Percentiles rank a stretch among this genome's conserved stretches.
These are phyloP conservation scores for Neurospora sp. DNA, from an alignment of 495 filamentous ascomycete genomes.

Conservation along the genomic window DNA sequence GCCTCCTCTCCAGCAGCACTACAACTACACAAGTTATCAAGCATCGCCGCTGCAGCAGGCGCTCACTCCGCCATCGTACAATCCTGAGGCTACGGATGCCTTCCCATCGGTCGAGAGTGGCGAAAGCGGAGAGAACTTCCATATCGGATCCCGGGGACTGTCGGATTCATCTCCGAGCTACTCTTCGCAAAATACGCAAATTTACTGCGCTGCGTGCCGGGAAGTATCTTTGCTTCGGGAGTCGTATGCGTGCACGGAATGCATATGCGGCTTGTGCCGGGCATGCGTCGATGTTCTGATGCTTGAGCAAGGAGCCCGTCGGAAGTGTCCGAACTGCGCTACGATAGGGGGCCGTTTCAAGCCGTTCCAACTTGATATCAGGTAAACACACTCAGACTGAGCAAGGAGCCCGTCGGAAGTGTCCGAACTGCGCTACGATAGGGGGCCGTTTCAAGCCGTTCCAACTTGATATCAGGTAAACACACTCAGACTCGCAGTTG, in stretches of 20 bases:
- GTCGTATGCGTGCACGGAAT: slow-evolving; percentile 87
- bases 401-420: slow-evolving; percentile 50
- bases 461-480: slow-evolving; percentile 51
- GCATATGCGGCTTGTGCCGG: slow-evolving; percentile 81
- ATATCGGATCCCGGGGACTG: slow-evolving; percentile 43
- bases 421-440: slow-evolving; percentile 56
- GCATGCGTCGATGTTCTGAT: slow-evolving; percentile 76
- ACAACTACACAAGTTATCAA: slow-evolving; percentile 62
- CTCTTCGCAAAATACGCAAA: slow-evolving; percentile 57
- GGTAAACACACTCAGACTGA: slow-evolving; percentile 31
- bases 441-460: slow-evolving; percentile 61
- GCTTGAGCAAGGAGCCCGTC: slow-evolving; percentile 46
- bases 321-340: slow-evolving; percentile 56
- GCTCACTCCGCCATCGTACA: slow-evolving; percentile 69
- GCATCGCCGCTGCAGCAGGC: slow-evolving; percentile 81
- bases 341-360: slow-evolving; percentile 60
- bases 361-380: slow-evolving; percentile 55
- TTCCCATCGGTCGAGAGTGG: slow-evolving; percentile 75
- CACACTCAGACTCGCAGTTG: background rate
- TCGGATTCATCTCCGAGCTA: slow-evolving; percentile 47
- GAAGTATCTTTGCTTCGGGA: slow-evolving; percentile 62
- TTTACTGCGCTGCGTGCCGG: slow-evolving; percentile 80
- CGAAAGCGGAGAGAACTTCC: slow-evolving; percentile 55
- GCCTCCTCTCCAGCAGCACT: slow-evolving; percentile 51
- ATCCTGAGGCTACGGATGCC: slow-evolving; percentile 55